Percentiles rank a stretch among this genome's conserved stretches.
These are phyloP conservation scores for Venturia oleaginea DNA, from an alignment of 2,329 filamentous ascomycete species.

Conservation along the genomic window DNA sequence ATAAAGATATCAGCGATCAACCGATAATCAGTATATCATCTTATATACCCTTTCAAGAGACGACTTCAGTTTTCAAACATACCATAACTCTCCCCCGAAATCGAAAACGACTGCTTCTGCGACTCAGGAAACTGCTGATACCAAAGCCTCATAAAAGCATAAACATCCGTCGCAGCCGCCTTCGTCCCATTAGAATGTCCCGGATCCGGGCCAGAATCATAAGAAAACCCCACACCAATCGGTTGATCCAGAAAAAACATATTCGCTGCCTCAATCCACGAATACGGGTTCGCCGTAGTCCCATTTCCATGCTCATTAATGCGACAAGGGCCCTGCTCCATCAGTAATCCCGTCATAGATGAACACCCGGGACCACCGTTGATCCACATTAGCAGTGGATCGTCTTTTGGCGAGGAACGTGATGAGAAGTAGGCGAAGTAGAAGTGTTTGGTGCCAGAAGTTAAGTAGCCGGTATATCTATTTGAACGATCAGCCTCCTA, in stretches of 20 bases:
- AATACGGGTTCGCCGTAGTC: slow-evolving; percentile 44
- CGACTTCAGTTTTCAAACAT: slow-evolving; percentile 25
- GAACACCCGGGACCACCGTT: slow-evolving; percentile 49
- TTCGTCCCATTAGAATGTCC: slow-evolving; percentile 30
- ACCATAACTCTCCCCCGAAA: slow-evolving; percentile 43
- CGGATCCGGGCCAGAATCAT: slow-evolving; percentile 27
- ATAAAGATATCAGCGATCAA: neutral
- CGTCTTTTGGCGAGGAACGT: slow-evolving; percentile 27
- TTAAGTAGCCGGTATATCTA: slow-evolving; percentile 29
- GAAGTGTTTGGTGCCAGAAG: slow-evolving; percentile 33
- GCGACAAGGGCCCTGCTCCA: slow-evolving; percentile 45
- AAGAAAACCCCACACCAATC: slow-evolving; percentile 31
- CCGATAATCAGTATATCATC: slow-evolving; percentile 13
- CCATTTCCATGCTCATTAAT: slow-evolving; percentile 45
- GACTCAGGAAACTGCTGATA: slow-evolving; percentile 37
- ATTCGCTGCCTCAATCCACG: slow-evolving; percentile 51
- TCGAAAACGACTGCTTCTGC: slow-evolving; percentile 32
- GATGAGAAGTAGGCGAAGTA: slow-evolving; percentile 40
- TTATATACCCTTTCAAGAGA: too few species aligned
- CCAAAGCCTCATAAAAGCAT: slow-evolving; percentile 41
- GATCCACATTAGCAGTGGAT: slow-evolving; percentile 33
- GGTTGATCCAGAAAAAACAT: slow-evolving; percentile 42
- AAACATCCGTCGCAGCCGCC: slow-evolving; percentile 39
- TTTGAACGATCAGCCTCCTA: slow-evolving; percentile 12
- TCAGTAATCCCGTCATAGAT: slow-evolving; percentile 38